These are phyloP conservation scores for Metschnikowia lachancei DNA, from an alignment of 805 yeast species.

Conservation along the genomic window DNA sequence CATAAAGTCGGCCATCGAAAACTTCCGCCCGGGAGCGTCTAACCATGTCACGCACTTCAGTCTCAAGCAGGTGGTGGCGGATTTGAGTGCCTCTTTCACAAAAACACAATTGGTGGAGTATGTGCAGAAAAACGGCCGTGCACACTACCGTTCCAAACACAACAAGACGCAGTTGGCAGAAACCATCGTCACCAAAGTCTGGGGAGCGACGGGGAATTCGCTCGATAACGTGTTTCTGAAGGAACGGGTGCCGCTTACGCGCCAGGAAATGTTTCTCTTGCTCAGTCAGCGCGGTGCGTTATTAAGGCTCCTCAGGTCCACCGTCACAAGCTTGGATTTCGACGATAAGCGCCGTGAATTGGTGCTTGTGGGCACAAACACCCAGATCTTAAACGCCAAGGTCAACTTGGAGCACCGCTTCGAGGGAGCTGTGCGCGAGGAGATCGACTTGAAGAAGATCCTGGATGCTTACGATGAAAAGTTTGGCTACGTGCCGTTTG, in stretches of 20 bases:
- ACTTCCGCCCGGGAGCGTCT: slow-evolving; percentile 4
- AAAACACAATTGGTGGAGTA: slow-evolving; percentile 16
- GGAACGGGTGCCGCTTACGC: slow-evolving; percentile 31
- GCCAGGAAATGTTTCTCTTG: slow-evolving; percentile 41
- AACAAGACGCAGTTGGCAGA: slow-evolving; percentile 23
- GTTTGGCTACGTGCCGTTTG: slow-evolving; percentile 26
- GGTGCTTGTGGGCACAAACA: slow-evolving; percentile 38
- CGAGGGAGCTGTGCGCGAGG: slow-evolving; percentile 25
- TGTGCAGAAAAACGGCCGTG: slow-evolving; percentile 4
- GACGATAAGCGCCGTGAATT: slow-evolving; percentile 29
- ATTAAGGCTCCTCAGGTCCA: slow-evolving; percentile 38
- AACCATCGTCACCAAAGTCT: slow-evolving; percentile 31
- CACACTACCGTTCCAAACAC: slow-evolving; percentile 3
- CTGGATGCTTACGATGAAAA: slow-evolving; percentile 29
- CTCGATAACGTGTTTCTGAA: slow-evolving; percentile 32
- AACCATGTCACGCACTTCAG: slow-evolving; percentile 1
- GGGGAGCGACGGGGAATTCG: slow-evolving; percentile 30
- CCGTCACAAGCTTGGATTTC: slow-evolving; percentile 41
- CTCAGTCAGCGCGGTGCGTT: slow-evolving; percentile 39
- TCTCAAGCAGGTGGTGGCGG: slow-evolving; percentile 7
- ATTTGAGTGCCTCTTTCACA: slow-evolving; percentile 15
- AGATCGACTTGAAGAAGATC: slow-evolving; percentile 32
- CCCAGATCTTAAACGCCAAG: slow-evolving; percentile 44
- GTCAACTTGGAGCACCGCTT: slow-evolving; percentile 37
- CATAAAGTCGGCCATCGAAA: slow-evolving; percentile 6